phyloP scores from a whole-genome alignment of 2,329 filamentous ascomycete species.

The Aspergillus alliaceus region DNA sequence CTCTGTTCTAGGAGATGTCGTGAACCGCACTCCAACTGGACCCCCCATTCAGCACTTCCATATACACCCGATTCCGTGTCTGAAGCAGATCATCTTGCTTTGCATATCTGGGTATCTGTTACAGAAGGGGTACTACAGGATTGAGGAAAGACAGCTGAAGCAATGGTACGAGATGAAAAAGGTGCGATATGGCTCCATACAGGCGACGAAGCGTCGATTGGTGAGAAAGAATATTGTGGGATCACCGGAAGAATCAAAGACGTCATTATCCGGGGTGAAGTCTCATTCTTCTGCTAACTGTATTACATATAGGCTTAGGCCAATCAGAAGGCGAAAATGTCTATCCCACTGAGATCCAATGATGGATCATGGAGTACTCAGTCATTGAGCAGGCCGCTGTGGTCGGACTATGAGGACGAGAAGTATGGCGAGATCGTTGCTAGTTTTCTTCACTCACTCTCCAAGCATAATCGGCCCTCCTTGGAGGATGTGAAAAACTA shows the following conservation, averaged over 20 bases:
- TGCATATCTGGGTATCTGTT: constrained; percentile 72
- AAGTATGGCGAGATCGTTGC: constrained; percentile 24
- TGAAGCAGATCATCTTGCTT: constrained; percentile 35
- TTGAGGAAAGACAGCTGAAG: constrained; percentile 55
- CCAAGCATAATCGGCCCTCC: not conserved
- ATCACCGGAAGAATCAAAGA: constrained; percentile 74
- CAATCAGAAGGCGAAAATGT: constrained; percentile 61
- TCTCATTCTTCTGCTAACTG: not conserved
- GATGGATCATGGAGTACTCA: constrained; percentile 61
- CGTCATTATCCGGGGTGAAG: constrained; percentile 65
- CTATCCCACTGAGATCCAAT: constrained; percentile 69
- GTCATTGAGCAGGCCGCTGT: constrained; percentile 60
- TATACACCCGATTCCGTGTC: constrained; percentile 36
- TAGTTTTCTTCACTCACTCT: not conserved
- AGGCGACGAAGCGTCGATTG: constrained; percentile 52
- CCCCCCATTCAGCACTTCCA: constrained; percentile 47
- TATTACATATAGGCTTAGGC: not conserved
- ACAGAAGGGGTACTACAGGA: constrained; percentile 45
- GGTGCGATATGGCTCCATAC: constrained; percentile 60
- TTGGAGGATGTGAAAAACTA: constrained; percentile 35
- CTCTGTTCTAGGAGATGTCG: constrained; percentile 43
- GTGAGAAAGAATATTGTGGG: constrained; percentile 59
- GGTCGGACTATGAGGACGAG: constrained; percentile 60
- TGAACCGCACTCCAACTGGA: constrained; percentile 48
- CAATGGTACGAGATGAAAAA: constrained; percentile 62